A percentile compares a stretch with the other conserved stretches of the same genome.
Evolutionary conservation across 1,284 basidiomycete genomes (phyloP).

Genomic region (Xerocomus nothofagi): DNA sequence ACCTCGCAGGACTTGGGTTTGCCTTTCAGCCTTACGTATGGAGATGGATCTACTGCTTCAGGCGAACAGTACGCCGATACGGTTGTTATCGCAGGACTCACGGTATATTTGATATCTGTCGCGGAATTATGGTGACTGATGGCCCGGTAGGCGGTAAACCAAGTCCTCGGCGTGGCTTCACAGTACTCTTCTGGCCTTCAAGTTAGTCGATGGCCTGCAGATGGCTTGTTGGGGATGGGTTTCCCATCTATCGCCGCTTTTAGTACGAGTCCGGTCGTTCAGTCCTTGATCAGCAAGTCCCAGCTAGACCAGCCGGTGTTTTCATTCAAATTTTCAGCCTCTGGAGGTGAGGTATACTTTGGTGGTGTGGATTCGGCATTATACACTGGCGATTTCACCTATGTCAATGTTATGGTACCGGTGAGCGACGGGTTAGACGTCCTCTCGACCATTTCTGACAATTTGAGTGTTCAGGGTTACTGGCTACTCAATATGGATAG

Average conservation of each 20-base stretch:
- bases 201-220: conserved; percentile 10
- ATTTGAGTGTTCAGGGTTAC: conserved; percentile 22
- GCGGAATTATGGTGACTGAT: background rate
- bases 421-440: conserved; percentile 9
- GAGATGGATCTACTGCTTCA: conserved; percentile 31
- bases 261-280: conserved; percentile 14
- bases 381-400: conserved; percentile 21
- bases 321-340: conserved; percentile 40
- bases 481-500: conserved; percentile 32
- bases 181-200: conserved; percentile 4
- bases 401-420: conserved; percentile 9
- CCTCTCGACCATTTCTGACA: background rate
- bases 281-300: conserved; percentile 28
- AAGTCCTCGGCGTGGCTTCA: too few species aligned
- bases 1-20: conserved; percentile 23
- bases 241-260: conserved; percentile 17
- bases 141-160: conserved; percentile 10
- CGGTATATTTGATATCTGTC: conserved; percentile 16
- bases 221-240: conserved; percentile 25
- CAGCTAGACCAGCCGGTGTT: conserved; percentile 32
- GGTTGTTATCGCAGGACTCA: conserved; percentile 25
- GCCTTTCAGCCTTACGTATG: conserved; percentile 31
- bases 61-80: conserved; percentile 35
- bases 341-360: conserved; percentile 43
- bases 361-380: conserved; percentile 35